phyloP scores from a whole-genome alignment of 179 eudicot species.

The Nepenthes alata region DNA sequence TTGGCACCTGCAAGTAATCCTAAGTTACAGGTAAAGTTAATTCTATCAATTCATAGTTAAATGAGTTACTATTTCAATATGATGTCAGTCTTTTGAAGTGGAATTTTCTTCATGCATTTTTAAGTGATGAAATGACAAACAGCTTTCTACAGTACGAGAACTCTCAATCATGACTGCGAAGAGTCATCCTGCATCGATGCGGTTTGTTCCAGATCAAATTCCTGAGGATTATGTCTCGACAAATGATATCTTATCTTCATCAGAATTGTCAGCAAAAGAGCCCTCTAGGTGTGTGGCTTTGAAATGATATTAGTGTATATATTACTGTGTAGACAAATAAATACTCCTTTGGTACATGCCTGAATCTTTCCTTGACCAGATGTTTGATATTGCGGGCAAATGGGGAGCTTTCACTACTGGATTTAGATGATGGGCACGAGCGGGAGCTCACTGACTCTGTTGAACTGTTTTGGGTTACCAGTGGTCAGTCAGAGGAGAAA shows the following conservation, averaged over 20 bases:
- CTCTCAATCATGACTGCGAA: constrained; percentile 98
- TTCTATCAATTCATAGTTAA: constrained; percentile 2
- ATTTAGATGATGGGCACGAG: constrained; percentile 93
- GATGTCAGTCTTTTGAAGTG: constrained; percentile 8
- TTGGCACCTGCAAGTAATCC: constrained; percentile 73
- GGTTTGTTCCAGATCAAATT: constrained; percentile 85
- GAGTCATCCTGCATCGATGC: constrained; percentile 94
- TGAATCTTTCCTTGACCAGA: constrained; percentile 26
- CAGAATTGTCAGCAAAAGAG: constrained; percentile 37
- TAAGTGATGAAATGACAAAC: constrained; percentile 99
- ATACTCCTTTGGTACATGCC: neutral
- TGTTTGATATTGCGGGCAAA: constrained; percentile 84
- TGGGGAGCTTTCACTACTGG: constrained; percentile 92
- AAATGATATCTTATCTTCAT: constrained; percentile 20
- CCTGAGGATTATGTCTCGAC: constrained; percentile 25
- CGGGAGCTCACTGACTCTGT: constrained; percentile 88
- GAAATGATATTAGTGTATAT: neutral
- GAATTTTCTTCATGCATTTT: constrained; percentile 51
- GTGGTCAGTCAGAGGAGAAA: constrained; percentile 80
- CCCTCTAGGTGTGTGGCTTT: constrained; percentile 54
- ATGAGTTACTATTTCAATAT: constrained; percentile 2
- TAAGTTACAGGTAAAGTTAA: constrained; percentile 53
- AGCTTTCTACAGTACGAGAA: constrained; percentile 99
- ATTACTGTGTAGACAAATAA: no score
- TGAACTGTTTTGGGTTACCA: constrained; percentile 95